Evolutionary conservation across 116 monocot genomes (phyloP).

Genomic region (Zostera marina): DNA sequence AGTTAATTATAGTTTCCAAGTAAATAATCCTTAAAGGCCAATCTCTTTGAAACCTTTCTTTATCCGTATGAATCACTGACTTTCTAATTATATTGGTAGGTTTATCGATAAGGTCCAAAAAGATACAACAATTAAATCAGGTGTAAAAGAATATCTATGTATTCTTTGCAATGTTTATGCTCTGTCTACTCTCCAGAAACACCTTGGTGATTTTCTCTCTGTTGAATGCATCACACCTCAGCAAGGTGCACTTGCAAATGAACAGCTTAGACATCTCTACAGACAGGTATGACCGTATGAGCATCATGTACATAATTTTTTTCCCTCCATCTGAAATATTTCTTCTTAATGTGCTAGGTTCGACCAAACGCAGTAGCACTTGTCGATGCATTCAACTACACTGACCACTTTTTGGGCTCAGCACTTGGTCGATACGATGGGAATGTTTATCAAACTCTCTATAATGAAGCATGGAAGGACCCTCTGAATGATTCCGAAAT

Average conservation of each 20-base stretch:
- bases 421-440: constrained; percentile 83
- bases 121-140: constrained; percentile 40
- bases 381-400: constrained; percentile 96
- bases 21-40: too few species aligned
- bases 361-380: constrained; percentile 74
- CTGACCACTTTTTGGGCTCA: constrained; percentile 67
- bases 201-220: constrained; percentile 79
- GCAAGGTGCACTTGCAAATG: constrained; percentile 74
- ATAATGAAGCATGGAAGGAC: constrained; percentile 73
- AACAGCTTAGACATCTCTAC: constrained; percentile 52
- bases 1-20: constrained; percentile 90
- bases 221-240: constrained; percentile 64
- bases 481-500: constrained; percentile 72
- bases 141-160: constrained; percentile 57
- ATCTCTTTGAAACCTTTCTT: too few species aligned
- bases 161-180: constrained; percentile 78
- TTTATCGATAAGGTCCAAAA: constrained; percentile 68
- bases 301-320: too few species aligned
- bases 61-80: too few species aligned
- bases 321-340: not conserved
- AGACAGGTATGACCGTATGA: not conserved
- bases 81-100: too few species aligned
- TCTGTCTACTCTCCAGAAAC: constrained; percentile 68
- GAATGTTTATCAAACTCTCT: constrained; percentile 76
- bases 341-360: constrained; percentile 19